Conservation (phyloP, 441 rosid genomes). For the Iberis amara region DNA sequence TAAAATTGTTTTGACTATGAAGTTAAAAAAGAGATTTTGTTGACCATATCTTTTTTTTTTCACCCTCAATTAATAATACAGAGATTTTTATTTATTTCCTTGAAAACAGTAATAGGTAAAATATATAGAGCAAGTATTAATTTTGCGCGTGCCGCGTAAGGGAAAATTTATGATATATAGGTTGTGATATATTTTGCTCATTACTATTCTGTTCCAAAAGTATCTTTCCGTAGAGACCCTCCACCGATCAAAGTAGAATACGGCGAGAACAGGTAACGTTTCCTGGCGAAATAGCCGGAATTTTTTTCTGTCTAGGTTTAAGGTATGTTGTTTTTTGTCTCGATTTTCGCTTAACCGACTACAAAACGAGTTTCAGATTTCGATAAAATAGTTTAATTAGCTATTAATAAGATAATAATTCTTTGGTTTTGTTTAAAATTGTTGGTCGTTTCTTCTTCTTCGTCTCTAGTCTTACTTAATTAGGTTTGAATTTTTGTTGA, state of each 20-base stretch:
- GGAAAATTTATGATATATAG: too few species aligned
- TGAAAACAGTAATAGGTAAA: neutral
- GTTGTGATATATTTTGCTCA: neutral
- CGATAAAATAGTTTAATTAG: neutral
- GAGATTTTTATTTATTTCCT: too few species aligned
- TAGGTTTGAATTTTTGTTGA: slow-evolving; percentile 27
- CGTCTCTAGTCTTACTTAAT: slow-evolving; percentile 16
- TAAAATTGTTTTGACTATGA: too few species aligned
- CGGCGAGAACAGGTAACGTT: slow-evolving; percentile 12
- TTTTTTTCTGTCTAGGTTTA: slow-evolving; percentile 11
- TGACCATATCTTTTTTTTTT: too few species aligned
- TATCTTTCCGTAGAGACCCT: neutral
- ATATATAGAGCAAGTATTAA: neutral
- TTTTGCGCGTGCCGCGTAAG: slow-evolving; percentile 21
- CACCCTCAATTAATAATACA: neutral
- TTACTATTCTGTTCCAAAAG: neutral
- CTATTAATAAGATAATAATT: neutral
- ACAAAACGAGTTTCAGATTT: slow-evolving; percentile 8
- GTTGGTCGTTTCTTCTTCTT: slow-evolving; percentile 13
- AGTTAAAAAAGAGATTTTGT: too few species aligned
- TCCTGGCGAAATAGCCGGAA: slow-evolving; percentile 18
- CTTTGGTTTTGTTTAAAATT: neutral
- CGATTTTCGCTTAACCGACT: slow-evolving; percentile 19
- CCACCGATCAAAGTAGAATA: slow-evolving; percentile 5
- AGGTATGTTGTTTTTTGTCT: neutral